phyloP scores from a whole-genome alignment of 371 early-diverging fungal species.

The Actinomortierella wolfii region DNA sequence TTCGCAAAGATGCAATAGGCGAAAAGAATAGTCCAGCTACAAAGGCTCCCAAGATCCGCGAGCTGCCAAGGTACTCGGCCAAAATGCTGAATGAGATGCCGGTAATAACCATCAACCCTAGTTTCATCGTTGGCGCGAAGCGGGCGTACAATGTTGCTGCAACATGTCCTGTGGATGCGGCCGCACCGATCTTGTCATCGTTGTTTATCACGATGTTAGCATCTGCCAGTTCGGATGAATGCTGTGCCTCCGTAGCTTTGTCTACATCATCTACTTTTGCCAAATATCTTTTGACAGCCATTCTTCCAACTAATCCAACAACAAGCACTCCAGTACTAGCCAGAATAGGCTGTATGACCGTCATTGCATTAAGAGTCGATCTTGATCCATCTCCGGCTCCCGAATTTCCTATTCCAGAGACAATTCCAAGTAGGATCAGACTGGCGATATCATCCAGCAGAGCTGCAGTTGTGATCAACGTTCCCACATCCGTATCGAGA shows the following conservation, averaged over 20 bases:
- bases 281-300: no score
- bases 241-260: no score
- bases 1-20: slow-evolving; percentile 3
- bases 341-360: slow-evolving; percentile 16
- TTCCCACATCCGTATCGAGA: slow-evolving; percentile 20
- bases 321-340: slow-evolving; percentile 24
- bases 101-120: slow-evolving; percentile 16
- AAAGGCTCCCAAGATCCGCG: slow-evolving; percentile 31
- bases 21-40: slow-evolving; percentile 26
- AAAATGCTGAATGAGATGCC: slow-evolving; percentile 26
- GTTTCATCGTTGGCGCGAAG: slow-evolving; percentile 8
- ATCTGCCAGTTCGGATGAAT: no score
- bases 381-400: no score
- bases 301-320: slow-evolving; percentile 14
- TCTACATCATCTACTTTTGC: no score
- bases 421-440: slow-evolving; percentile 22
- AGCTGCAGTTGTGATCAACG: slow-evolving; percentile 31
- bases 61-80: slow-evolving; percentile 35
- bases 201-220: no score
- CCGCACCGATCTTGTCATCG: no score
- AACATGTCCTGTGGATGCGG: no score
- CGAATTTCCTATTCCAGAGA: slow-evolving; percentile 14
- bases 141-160: not conserved
- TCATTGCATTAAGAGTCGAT: slow-evolving; percentile 22
- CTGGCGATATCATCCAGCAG: slow-evolving; percentile 29